Conservation (phyloP, 2,329 filamentous ascomycete genomes). For the Westerdykella aurantiaca region DNA sequence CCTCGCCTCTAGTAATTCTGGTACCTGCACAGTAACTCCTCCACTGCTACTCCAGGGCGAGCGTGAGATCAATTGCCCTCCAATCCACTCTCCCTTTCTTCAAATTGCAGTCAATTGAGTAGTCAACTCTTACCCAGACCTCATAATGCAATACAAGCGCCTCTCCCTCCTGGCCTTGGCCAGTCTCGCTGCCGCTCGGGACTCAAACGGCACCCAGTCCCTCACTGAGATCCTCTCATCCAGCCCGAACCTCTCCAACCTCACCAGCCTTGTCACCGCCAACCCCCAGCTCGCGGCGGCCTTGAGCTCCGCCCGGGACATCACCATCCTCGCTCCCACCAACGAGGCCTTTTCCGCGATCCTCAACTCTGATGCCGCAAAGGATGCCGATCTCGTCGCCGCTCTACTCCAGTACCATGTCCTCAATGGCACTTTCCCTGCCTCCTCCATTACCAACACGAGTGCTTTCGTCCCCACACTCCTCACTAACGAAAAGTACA, state of each 20-base stretch:
- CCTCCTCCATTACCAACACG: slow-evolving; percentile 34
- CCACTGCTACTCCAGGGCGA: too few species aligned
- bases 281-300: slow-evolving; percentile 34
- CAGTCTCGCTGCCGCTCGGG: slow-evolving; percentile 28
- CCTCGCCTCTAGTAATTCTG: too few species aligned
- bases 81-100: background rate
- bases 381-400: slow-evolving; percentile 31
- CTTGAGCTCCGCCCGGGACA: slow-evolving; percentile 42
- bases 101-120: background rate
- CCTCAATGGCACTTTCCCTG: slow-evolving; percentile 47
- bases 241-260: slow-evolving; percentile 26
- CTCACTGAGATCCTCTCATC: slow-evolving; percentile 24
- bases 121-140: background rate
- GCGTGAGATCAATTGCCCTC: too few species aligned
- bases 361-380: slow-evolving; percentile 27
- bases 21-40: too few species aligned
- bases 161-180: slow-evolving; percentile 34
- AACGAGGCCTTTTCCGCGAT: slow-evolving; percentile 46
- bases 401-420: slow-evolving; percentile 56
- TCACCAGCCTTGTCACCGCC: slow-evolving; percentile 33
- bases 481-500: slow-evolving; percentile 48
- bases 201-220: slow-evolving; percentile 15
- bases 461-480: slow-evolving; percentile 46
- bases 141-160: slow-evolving; percentile 38
- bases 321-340: slow-evolving; percentile 55